A percentile compares a stretch with the other conserved stretches of the same genome.
Conservation (phyloP, 2,329 filamentous ascomycete species). For the Shiraia bambusicola region DNA sequence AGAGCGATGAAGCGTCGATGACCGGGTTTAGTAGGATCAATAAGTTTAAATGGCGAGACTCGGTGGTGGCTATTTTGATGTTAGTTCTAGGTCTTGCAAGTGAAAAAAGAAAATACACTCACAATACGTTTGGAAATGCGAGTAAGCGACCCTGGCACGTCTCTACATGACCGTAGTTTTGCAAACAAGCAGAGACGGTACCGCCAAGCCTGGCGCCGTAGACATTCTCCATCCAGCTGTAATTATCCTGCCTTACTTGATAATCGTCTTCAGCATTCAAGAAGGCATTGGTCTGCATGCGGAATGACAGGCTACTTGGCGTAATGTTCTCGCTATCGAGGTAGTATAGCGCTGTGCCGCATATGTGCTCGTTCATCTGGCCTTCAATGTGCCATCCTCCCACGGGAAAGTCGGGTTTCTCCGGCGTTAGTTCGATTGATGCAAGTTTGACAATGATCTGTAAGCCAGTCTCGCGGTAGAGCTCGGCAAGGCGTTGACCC, state of each 20-base stretch:
- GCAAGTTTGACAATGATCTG: conserved; percentile 67
- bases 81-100: not conserved
- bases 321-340: conserved; percentile 63
- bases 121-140: conserved; percentile 55
- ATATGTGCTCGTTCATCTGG: conserved; percentile 62
- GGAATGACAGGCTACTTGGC: conserved; percentile 25
- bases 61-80: conserved; percentile 16
- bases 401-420: conserved; percentile 56
- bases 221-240: conserved; percentile 18
- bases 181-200: conserved; percentile 23
- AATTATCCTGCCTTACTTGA: conserved; percentile 11
- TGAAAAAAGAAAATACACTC: not conserved
- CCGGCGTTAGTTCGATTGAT: conserved; percentile 60
- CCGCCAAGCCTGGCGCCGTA: conserved; percentile 15
- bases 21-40: conserved; percentile 54
- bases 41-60: conserved; percentile 49
- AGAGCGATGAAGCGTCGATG: conserved; percentile 60
- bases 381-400: conserved; percentile 58
- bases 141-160: conserved; percentile 54
- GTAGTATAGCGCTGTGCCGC: conserved; percentile 64
- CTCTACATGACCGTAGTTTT: conserved; percentile 52
- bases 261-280: conserved; percentile 5
- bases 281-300: conserved; percentile 17
- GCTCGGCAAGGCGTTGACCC: conserved; percentile 13
- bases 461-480: conserved; percentile 35